Conservation (phyloP, 768 basidiomycete genomes). For the Boletus rubescentipes region DNA sequence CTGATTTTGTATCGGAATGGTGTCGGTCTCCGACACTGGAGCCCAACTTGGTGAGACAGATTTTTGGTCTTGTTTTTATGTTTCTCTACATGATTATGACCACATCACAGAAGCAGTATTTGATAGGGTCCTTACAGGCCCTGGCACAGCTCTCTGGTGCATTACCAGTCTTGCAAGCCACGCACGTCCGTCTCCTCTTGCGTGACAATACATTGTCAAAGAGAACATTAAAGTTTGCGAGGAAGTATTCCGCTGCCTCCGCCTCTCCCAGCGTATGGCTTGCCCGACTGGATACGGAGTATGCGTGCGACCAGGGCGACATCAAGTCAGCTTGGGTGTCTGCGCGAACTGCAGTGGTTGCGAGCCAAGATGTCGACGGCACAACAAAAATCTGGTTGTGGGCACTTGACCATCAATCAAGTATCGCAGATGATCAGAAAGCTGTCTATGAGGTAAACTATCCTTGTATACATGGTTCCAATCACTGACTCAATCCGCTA, state of each 20-base stretch:
- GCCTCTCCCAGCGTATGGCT: slow-evolving; percentile 50
- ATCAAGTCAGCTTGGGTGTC: slow-evolving; percentile 41
- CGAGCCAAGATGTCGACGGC: slow-evolving; percentile 20
- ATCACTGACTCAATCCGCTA: slow-evolving; percentile 1
- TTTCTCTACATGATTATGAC: not conserved
- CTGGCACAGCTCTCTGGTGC: slow-evolving; percentile 26
- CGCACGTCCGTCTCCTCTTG: slow-evolving; percentile 38
- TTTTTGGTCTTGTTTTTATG: not conserved
- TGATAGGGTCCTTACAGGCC: slow-evolving; percentile 44
- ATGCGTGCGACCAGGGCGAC: slow-evolving; percentile 23
- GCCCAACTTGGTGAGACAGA: slow-evolving; percentile 30
- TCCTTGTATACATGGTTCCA: not conserved
- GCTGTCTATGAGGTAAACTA: slow-evolving; percentile 35
- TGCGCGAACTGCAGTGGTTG: slow-evolving; percentile 40
- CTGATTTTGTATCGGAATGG: slow-evolving; percentile 49
- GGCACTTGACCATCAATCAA: slow-evolving; percentile 40
- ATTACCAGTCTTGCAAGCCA: slow-evolving; percentile 34
- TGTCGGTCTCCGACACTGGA: slow-evolving; percentile 35
- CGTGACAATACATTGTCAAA: slow-evolving; percentile 22
- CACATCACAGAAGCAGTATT: slow-evolving; percentile 50
- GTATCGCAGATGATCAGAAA: slow-evolving; percentile 16
- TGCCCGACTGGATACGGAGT: slow-evolving; percentile 48
- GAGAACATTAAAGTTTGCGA: slow-evolving; percentile 40
- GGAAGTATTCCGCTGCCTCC: slow-evolving; percentile 46
- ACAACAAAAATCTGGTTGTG: slow-evolving; percentile 51